Evolutionary conservation across 176 grass and related monocot species (phyloP), one percentile per base, ranked within the genome.

Genomic region (Musa itinerans): DNA sequence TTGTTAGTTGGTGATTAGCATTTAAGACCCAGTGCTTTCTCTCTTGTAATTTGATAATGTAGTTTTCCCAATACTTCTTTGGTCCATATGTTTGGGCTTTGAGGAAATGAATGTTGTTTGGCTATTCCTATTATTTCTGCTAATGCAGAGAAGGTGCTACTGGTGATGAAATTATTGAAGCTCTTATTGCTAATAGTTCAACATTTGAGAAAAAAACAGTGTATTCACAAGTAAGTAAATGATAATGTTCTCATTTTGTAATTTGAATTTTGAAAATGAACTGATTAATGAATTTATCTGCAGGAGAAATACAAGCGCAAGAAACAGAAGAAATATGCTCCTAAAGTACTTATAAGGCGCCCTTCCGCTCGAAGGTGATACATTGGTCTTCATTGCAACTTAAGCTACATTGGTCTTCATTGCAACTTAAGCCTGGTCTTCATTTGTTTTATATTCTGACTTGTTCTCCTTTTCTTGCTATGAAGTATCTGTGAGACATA

Each of bases 401-500:
- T 57, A 1, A 26, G 12, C 10, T n/a, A n/a, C n/a, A n/a, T 12
- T 74, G 10, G 23, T 27, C 8, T 16, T 56, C 23, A 29, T 53
- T 72, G 17, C 11, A 61, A 14, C 20, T 25, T 57, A 1, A 26
- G 12, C 10, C 21, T 74, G 10, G 23, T 27, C 8, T 16, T 56
- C 23, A 29, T 43, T 43, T 43, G 54, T 56, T 53, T 72, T 74
- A n/a, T 34, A 21, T 57, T 2, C 17, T 84, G 24, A 53, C 53
- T 52, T 34, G 51, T 53, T 56, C 51, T 63, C 52, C 22, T 2
- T 80, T 75, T 57, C n/a, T 78, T 66, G 19, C 79, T 2, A 61
- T 83, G 85, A 88, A 99, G 95, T 83, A 99, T 99, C 80, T 99
- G 95, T 61, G 95, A 99, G 76, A 99, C 95, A 71, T 99, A 99